A percentile compares a stretch with the other conserved stretches of the same genome.
Conservation (phyloP, 1,284 basidiomycete genomes). For the Pterula multifida region DNA sequence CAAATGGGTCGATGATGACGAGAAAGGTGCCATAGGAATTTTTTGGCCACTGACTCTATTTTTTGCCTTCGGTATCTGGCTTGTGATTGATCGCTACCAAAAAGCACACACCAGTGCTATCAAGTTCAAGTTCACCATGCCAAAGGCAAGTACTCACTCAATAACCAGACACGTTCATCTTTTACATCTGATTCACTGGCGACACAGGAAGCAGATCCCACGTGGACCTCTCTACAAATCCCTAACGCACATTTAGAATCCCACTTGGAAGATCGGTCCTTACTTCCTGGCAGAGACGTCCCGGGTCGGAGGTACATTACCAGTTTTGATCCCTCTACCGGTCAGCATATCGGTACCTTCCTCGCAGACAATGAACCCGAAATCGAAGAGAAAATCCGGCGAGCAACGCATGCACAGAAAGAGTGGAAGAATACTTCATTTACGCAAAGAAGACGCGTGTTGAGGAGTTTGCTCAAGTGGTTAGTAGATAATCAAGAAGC, state of each 20-base stretch:
- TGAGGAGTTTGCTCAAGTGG: slow-evolving; percentile 85
- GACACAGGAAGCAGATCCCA: slow-evolving; percentile 39
- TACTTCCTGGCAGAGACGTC: slow-evolving; percentile 37
- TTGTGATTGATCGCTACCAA: slow-evolving; percentile 63
- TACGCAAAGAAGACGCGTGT: slow-evolving; percentile 63
- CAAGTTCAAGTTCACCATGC: slow-evolving; percentile 43
- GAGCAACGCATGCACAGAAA: slow-evolving; percentile 58
- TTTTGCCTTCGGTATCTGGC: slow-evolving; percentile 63
- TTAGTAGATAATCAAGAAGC: slow-evolving; percentile 77
- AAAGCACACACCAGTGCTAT: slow-evolving; percentile 61
- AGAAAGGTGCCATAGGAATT: slow-evolving; percentile 14
- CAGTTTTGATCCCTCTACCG: slow-evolving; percentile 85
- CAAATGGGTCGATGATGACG: not conserved
- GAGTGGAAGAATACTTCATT: slow-evolving; percentile 67
- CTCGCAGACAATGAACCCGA: slow-evolving; percentile 56
- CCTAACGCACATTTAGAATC: slow-evolving; percentile 46
- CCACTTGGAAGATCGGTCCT: slow-evolving; percentile 43
- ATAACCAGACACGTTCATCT: not conserved
- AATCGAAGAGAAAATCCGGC: slow-evolving; percentile 59
- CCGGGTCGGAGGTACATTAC: slow-evolving; percentile 66
- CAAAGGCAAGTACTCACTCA: slow-evolving; percentile 35
- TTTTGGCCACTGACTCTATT: slow-evolving; percentile 48
- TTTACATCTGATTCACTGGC: not conserved
- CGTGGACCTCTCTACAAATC: slow-evolving; percentile 44
- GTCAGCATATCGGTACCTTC: slow-evolving; percentile 60